These are phyloP conservation scores for Avena atlantica DNA, from an alignment of 176 grass and related monocot genomes.

Conservation along the genomic window DNA sequence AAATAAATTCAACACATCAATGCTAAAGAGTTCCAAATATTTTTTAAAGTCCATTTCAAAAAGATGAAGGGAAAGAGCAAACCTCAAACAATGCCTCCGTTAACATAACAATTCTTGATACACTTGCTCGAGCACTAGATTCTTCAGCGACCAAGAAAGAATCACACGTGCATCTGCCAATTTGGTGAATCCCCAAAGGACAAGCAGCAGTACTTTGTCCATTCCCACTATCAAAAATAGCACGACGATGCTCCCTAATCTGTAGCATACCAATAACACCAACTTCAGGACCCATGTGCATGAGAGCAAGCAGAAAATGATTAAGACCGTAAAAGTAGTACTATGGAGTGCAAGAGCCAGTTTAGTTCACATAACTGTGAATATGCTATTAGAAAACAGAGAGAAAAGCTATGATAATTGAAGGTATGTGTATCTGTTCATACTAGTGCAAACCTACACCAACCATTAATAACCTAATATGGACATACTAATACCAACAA, in stretches of 20 bases:
- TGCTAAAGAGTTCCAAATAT: not conserved
- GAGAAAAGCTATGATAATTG: not conserved
- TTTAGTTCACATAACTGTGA: not conserved
- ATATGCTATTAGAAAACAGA: conserved; percentile 2
- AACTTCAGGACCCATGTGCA: conserved; percentile 36
- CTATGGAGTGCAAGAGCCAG: not conserved
- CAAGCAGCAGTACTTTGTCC: conserved; percentile 63
- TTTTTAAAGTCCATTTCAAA: not conserved
- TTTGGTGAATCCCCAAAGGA: conserved; percentile 83
- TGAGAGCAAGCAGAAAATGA: conserved; percentile 25
- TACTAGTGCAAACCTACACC: not conserved
- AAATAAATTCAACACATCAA: not conserved
- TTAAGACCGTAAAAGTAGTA: not conserved
- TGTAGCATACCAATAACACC: conserved; percentile 43
- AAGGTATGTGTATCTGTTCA: not conserved
- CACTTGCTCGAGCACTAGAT: conserved; percentile 78
- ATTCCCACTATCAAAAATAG: conserved; percentile 64
- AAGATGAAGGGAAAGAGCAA: conserved; percentile 45
- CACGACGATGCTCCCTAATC: conserved; percentile 74
- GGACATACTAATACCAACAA: not conserved
- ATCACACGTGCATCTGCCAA: conserved; percentile 86
- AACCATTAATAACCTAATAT: conserved; percentile 6
- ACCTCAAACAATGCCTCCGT: conserved; percentile 98
- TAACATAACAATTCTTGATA: conserved; percentile 97
- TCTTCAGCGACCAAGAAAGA: conserved; percentile 78